Evolutionary conservation across 805 yeast genomes (phyloP).

Genomic region (Ogataea sp.): DNA sequence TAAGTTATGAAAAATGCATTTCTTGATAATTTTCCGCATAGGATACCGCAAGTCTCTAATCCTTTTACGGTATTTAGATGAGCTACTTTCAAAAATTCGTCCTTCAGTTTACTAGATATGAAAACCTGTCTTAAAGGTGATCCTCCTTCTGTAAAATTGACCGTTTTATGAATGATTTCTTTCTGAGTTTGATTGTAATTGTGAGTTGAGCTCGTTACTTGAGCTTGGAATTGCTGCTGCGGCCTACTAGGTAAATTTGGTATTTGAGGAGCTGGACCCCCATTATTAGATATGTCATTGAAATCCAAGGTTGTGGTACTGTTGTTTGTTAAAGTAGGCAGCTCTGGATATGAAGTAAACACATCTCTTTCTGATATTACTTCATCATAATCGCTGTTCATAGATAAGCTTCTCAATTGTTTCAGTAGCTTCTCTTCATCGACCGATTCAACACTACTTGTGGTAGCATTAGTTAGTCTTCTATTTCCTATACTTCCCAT

Average conservation of each 20-base stretch:
- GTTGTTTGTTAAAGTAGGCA: conserved; percentile 5
- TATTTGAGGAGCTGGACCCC: neutral
- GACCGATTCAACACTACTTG: neutral
- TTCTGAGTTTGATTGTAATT: no score
- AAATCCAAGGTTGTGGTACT: neutral
- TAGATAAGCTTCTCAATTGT: conserved; percentile 1
- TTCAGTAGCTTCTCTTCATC: conserved; percentile 3
- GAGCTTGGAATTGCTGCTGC: no score
- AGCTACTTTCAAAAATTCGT: conserved; percentile 38
- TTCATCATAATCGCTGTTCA: conserved; percentile 1
- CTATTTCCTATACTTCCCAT: neutral
- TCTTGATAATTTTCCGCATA: conserved; percentile 52
- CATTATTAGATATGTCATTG: no score
- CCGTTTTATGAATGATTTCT: conserved; percentile 28
- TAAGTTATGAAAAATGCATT: conserved; percentile 60
- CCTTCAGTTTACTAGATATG: conserved; percentile 37
- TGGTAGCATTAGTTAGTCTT: neutral
- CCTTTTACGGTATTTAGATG: conserved; percentile 37
- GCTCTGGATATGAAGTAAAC: conserved; percentile 12
- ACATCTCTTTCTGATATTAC: neutral
- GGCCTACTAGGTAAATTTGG: neutral
- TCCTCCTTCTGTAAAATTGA: conserved; percentile 46
- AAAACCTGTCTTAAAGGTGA: conserved; percentile 43
- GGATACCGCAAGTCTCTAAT: conserved; percentile 60
- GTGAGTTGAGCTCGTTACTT: no score